Evolutionary conservation across 1,139 yeast genomes (phyloP).

Genomic region (Candida mesenterica): DNA sequence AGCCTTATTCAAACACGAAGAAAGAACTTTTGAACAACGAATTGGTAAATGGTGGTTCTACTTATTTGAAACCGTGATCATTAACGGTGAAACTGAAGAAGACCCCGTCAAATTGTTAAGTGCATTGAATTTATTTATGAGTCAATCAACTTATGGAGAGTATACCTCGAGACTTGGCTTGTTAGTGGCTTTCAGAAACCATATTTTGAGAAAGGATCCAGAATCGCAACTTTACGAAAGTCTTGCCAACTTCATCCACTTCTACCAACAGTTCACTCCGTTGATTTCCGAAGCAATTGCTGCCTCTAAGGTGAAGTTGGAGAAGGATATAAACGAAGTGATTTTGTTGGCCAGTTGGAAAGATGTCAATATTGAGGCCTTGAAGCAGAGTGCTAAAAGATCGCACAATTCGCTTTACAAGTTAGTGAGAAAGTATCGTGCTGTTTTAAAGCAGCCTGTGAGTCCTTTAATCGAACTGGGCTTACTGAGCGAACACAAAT

Average conservation of each 20-base stretch:
- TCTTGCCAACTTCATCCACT: constrained; percentile 59
- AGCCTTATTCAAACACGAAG: constrained; percentile 69
- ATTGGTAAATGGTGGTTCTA: constrained; percentile 91
- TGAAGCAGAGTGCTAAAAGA: constrained; percentile 87
- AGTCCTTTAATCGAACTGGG: constrained; percentile 62
- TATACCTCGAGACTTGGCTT: constrained; percentile 56
- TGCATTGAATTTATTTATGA: constrained; percentile 73
- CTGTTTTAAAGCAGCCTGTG: constrained; percentile 54
- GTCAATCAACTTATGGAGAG: constrained; percentile 77
- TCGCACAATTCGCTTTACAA: constrained; percentile 86
- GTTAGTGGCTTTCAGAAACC: constrained; percentile 60
- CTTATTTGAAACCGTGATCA: constrained; percentile 71
- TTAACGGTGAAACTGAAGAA: constrained; percentile 26
- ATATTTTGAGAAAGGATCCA: constrained; percentile 30
- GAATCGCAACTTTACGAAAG: constrained; percentile 27
- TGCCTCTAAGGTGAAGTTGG: constrained; percentile 52
- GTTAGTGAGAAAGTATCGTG: constrained; percentile 78
- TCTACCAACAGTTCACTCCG: constrained; percentile 63
- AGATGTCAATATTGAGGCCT: constrained; percentile 90
- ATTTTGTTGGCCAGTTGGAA: constrained; percentile 94
- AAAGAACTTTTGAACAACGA: constrained; percentile 43
- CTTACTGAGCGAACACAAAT: constrained; percentile 24
- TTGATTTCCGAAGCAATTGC: constrained; percentile 46
- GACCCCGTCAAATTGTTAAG: constrained; percentile 46
- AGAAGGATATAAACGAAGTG: constrained; percentile 80